These are phyloP conservation scores for Phyllosticta paracitricarpa DNA, from an alignment of 2,329 filamentous ascomycete species.

Conservation along the genomic window DNA sequence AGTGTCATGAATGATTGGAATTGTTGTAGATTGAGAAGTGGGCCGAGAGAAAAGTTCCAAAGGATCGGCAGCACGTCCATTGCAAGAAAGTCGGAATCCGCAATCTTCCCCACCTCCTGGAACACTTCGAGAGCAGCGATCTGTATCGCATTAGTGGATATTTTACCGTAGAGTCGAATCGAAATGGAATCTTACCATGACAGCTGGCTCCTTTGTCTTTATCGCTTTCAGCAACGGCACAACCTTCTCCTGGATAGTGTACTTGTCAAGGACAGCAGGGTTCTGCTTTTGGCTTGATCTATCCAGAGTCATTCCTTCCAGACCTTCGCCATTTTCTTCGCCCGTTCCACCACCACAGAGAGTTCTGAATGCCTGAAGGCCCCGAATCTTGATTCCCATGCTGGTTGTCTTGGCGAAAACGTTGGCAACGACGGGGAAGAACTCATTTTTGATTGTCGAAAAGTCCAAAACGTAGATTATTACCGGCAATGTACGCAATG, in stretches of 20 bases:
- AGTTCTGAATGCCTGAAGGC: slow-evolving; percentile 79
- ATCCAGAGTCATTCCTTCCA: slow-evolving; percentile 56
- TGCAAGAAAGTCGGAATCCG: slow-evolving; percentile 83
- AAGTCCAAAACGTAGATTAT: slow-evolving; percentile 89
- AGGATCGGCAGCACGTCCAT: slow-evolving; percentile 82
- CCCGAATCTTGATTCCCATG: slow-evolving; percentile 86
- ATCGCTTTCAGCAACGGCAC: slow-evolving; percentile 83
- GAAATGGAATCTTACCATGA: slow-evolving; percentile 52
- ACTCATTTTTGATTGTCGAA: slow-evolving; percentile 90
- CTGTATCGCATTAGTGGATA: slow-evolving; percentile 14
- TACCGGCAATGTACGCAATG: slow-evolving; percentile 65
- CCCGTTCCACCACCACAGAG: slow-evolving; percentile 66
- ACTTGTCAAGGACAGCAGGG: slow-evolving; percentile 84
- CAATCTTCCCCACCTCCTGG: slow-evolving; percentile 67
- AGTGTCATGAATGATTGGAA: slow-evolving; percentile 86
- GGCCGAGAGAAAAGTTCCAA: slow-evolving; percentile 86
- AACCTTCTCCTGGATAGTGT: slow-evolving; percentile 96
- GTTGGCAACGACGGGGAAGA: slow-evolving; percentile 82
- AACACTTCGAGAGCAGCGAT: slow-evolving; percentile 82
- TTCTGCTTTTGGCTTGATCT: slow-evolving; percentile 52
- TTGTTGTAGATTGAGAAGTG: slow-evolving; percentile 71
- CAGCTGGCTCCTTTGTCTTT: slow-evolving; percentile 94
- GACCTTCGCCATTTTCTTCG: slow-evolving; percentile 51
- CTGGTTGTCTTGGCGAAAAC: slow-evolving; percentile 93
- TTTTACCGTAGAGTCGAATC: background rate